Base-by-base conservation (phyloP, 2,329 filamentous ascomycete species). In the Fusarium sp. region DNA sequence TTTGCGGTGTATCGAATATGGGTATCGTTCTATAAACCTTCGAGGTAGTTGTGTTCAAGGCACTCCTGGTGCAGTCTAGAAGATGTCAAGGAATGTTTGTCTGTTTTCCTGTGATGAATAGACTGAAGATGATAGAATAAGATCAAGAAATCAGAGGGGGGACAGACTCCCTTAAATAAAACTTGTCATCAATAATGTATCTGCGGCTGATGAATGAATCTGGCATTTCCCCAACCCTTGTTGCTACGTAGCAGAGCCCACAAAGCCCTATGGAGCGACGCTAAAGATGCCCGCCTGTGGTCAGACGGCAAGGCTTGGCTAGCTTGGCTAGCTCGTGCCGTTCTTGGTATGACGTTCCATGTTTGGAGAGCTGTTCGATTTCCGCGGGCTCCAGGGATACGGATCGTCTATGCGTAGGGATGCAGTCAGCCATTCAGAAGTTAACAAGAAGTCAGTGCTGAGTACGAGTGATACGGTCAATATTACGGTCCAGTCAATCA, bases 1-100 rank as follows among this genome's bases (percentile, higher is more conserved):
- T 45, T 55, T 46, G 27, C 33, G 52, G 35, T 15, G 25, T 54
- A 57, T 64, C 23, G 51, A 37, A 33, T 54, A 49, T 58, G 56
- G 48, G 57, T 71, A 56, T 71, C 46, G 67, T 66, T 68, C 31
- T 59, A 47, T 67, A 35, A n/a, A 48, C 57, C 61, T 58, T 69
- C 46, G 43, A 69, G 66, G 66, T 37, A 52, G 65, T 33, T 63
- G 14, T 39, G n/a, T 47, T 69, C 52, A 54, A 31, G 54, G 63
- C 66, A 69, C 66, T 70, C 66, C 66, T 67, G 66, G 66, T 69
- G 66, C 66, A 51, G 56, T 69, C 57, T 58, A 57, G 59, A 53
- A 55, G 66, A 66, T 68, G 33, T 67, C 66, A 69, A 69, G 66
- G 62, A 70, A 66, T 67, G 66, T 42, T 48, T 69, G 53, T 67